Evolutionary conservation across 2,329 filamentous ascomycete species (phyloP).

Genomic region (Nectriaceae sp.): DNA sequence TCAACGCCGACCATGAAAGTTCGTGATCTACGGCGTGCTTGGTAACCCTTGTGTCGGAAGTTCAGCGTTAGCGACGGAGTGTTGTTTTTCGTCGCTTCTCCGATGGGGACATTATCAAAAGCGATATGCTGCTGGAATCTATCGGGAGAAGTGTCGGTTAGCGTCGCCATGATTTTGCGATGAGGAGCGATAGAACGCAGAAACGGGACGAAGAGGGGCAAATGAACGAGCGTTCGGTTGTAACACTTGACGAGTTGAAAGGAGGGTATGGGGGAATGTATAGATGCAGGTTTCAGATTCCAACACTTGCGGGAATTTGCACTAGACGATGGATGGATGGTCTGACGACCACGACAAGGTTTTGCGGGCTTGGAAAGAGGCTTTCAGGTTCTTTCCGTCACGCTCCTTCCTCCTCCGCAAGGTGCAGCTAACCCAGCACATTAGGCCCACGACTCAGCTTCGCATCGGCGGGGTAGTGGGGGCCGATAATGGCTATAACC

Average conservation of each 20-base stretch:
- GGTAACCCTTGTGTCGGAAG: constrained; percentile 83
- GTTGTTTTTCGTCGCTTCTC: constrained; percentile 61
- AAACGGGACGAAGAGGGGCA: constrained; percentile 7
- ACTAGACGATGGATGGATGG: constrained; percentile 21
- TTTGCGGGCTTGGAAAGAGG: constrained; percentile 9
- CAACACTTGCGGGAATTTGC: constrained; percentile 28
- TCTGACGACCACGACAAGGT: constrained; percentile 26
- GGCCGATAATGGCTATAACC: neutral
- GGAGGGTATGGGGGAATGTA: neutral
- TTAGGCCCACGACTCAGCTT: neutral
- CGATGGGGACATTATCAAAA: constrained; percentile 60
- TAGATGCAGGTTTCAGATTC: neutral
- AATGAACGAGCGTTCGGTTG: too few species aligned
- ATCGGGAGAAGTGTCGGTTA: constrained; percentile 43
- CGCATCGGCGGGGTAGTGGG: constrained; percentile 2
- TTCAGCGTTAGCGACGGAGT: constrained; percentile 76
- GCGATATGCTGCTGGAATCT: constrained; percentile 62
- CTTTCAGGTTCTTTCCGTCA: constrained; percentile 13
- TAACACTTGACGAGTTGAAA: too few species aligned
- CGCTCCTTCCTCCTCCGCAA: neutral
- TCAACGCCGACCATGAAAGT: constrained; percentile 92
- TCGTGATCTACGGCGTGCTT: constrained; percentile 75
- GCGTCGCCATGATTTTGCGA: constrained; percentile 40
- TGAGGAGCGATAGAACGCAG: constrained; percentile 14
- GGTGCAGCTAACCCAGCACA: neutral